Conservation (phyloP, 2,329 filamentous ascomycete genomes). For the Ophiosphaerella herpotricha region DNA sequence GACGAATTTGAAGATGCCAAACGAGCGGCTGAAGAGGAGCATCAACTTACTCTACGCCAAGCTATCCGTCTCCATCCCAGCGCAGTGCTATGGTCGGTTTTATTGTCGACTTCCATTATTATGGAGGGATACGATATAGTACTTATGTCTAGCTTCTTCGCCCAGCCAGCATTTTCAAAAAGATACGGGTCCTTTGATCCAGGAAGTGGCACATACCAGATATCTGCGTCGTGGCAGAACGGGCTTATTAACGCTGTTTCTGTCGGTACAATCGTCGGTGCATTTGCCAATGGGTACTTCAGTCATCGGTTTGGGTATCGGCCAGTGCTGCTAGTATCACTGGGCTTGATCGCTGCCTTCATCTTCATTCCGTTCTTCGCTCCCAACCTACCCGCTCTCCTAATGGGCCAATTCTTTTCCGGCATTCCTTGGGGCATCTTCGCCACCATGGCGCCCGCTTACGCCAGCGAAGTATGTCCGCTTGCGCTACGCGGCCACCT, state of each 20-base stretch:
- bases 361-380: slow-evolving; percentile 30
- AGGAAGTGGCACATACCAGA: slow-evolving; percentile 37
- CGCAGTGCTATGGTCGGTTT: slow-evolving; percentile 76
- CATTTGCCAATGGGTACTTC: slow-evolving; percentile 45
- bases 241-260: slow-evolving; percentile 48
- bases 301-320: slow-evolving; percentile 44
- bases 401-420: slow-evolving; percentile 23
- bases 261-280: slow-evolving; percentile 48
- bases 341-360: slow-evolving; percentile 18
- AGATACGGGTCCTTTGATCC: slow-evolving; percentile 41
- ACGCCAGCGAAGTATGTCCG: slow-evolving; percentile 66
- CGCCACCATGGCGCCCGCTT: slow-evolving; percentile 46
- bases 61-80: slow-evolving; percentile 80
- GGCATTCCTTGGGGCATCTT: slow-evolving; percentile 50
- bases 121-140: slow-evolving; percentile 89
- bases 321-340: slow-evolving; percentile 16
- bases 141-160: slow-evolving; percentile 76
- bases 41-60: slow-evolving; percentile 60
- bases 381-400: slow-evolving; percentile 16
- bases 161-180: slow-evolving; percentile 46
- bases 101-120: slow-evolving; percentile 81
- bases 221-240: slow-evolving; percentile 50
- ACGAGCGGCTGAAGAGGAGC: slow-evolving; percentile 19
- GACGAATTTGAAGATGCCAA: slow-evolving; percentile 11
- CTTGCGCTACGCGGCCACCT: slow-evolving; percentile 63